Evolutionary conservation across 257 asterid species (phyloP), one percentile per base, ranked within the genome.

Genomic region (Marsdenia floribunda): DNA sequence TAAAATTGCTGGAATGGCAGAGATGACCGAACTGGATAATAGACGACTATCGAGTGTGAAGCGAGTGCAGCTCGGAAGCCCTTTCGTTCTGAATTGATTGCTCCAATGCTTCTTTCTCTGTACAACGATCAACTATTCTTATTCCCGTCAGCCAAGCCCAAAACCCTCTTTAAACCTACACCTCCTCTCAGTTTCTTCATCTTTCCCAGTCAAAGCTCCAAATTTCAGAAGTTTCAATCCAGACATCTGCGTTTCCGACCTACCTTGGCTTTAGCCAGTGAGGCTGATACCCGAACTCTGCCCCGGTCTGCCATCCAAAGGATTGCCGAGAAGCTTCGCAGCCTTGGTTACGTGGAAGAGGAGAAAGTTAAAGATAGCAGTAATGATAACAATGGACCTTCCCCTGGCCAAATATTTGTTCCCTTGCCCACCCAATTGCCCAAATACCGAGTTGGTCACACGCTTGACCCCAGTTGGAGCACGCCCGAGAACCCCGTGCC

Each of bases 401-500:
- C 98, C 5, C 93, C 97, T 1, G 99, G 99, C 13, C 88, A 85
- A 75, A 95, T 92, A 38, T 95, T 92, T 35, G 85, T 92, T 40
- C 99, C 99, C 4, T 60, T 90, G 74, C 97, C 93, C 19, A 75
- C 80, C 46, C 90, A 82, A 15, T 78, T 95, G 47, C 96, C 97
- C 22, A 95, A 90, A 81, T 68, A 87, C 74, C 86, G 96, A 10
- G 93, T 95, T 24, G 99, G 99, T 61, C 96, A 92, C 74, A 92
- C 99, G 4, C 87, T 95, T 73, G 99, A 95, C 87, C 78, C 89
- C 35, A 95, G 99, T 82, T 95, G 97, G 98, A 90, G 96, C 87
- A 85, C 94, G 59, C 99, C 97, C 21, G 96, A 90, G 80, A 88
- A 90, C 52, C 97, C 98, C 50, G 93, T 87, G 16, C 98, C 96